Percentiles rank a stretch among this genome's conserved stretches.
Evolutionary conservation across 257 asterid species (phyloP).

Genomic region (Prunella vulgaris): DNA sequence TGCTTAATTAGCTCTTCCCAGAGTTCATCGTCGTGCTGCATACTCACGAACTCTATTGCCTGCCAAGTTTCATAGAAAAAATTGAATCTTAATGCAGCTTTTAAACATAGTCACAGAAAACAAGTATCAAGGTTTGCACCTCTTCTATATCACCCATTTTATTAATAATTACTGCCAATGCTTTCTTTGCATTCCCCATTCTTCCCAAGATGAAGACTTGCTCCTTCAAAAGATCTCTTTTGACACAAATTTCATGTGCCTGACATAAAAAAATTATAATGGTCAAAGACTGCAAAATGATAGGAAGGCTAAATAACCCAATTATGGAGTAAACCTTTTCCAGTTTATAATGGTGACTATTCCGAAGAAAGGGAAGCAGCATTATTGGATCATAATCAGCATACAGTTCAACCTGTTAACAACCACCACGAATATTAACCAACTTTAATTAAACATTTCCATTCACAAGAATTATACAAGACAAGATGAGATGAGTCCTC

Average conservation of each 20-base stretch:
- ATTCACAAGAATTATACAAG: not conserved
- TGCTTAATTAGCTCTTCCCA: constrained; percentile 97
- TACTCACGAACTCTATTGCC: constrained; percentile 96
- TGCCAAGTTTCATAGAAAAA: constrained; percentile 35
- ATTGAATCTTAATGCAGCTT: constrained; percentile 16
- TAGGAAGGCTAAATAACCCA: not conserved
- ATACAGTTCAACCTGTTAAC: constrained; percentile 86
- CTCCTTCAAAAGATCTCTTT: constrained; percentile 64
- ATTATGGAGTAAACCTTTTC: constrained; percentile 62
- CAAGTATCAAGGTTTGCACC: constrained; percentile 40
- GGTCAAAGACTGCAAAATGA: constrained; percentile 19
- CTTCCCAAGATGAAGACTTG: constrained; percentile 98
- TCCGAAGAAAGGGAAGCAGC: constrained; percentile 94
- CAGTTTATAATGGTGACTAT: constrained; percentile 95
- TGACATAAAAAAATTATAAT: constrained; percentile 31
- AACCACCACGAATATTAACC: constrained; percentile 16
- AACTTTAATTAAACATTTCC: constrained; percentile 13
- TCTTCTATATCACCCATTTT: constrained; percentile 87
- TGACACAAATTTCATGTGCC: constrained; percentile 92
- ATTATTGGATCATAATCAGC: constrained; percentile 81
- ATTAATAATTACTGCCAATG: constrained; percentile 85
- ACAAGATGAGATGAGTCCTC: no score
- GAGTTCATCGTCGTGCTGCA: constrained; percentile 96
- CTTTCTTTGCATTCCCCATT: constrained; percentile 94
- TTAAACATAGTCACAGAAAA: constrained; percentile 16